Conservation (phyloP, 495 filamentous ascomycete species). For the Evansstolkia leycettana region DNA sequence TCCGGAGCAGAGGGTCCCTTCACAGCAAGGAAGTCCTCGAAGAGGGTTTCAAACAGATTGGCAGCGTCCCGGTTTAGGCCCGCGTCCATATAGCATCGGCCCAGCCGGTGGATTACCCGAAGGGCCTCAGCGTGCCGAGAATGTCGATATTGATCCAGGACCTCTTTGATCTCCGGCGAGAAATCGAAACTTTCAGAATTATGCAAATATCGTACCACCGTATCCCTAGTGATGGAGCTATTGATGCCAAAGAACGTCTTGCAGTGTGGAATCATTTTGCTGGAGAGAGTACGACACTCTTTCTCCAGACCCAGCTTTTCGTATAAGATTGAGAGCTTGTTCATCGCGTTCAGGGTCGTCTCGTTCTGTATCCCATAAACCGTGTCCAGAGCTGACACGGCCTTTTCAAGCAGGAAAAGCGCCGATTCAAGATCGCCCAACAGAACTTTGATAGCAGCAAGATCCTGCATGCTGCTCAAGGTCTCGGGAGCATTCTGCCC, state of each 20-base stretch:
- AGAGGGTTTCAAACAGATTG: slow-evolving; percentile 13
- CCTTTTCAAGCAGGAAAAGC: slow-evolving; percentile 16
- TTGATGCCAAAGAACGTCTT: slow-evolving; percentile 14
- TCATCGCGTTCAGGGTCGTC: slow-evolving; percentile 17
- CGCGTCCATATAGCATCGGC: slow-evolving; percentile 15
- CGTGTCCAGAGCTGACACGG: slow-evolving; percentile 17
- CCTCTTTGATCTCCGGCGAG: slow-evolving; percentile 14
- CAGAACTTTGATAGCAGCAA: slow-evolving; percentile 15
- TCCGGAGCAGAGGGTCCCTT: slow-evolving; percentile 14
- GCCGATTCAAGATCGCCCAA: slow-evolving; percentile 19
- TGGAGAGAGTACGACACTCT: slow-evolving; percentile 12
- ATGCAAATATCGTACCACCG: slow-evolving; percentile 15
- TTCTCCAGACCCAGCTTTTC: slow-evolving; percentile 18
- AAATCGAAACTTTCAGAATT: slow-evolving; percentile 20
- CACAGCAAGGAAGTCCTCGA: slow-evolving; percentile 13
- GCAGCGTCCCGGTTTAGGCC: slow-evolving; percentile 19
- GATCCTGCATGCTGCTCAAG: slow-evolving; percentile 18
- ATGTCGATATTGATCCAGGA: slow-evolving; percentile 14
- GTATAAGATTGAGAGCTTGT: slow-evolving; percentile 15
- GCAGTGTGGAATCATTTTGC: slow-evolving; percentile 16
- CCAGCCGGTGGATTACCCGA: slow-evolving; percentile 18
- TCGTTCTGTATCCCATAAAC: slow-evolving; percentile 19
- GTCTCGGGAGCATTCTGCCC: slow-evolving; percentile 20
- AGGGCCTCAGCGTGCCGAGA: slow-evolving; percentile 13
- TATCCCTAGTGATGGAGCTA: slow-evolving; percentile 14